phyloP scores from a whole-genome alignment of 441 rosid species.

The Flueggea neowawraea region DNA sequence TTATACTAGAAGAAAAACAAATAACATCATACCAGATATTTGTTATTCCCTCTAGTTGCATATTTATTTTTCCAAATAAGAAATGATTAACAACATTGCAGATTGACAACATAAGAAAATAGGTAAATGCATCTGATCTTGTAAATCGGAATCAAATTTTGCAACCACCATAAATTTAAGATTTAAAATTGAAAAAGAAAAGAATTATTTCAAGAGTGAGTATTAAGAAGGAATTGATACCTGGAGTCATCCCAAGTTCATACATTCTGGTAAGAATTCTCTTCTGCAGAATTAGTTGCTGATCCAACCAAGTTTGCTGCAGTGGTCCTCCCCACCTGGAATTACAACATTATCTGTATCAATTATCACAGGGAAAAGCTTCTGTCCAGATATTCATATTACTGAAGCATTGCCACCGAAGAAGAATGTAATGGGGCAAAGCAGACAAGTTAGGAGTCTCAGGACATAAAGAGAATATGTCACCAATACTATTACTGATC shows the following conservation, averaged over 20 bases:
- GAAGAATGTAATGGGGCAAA: too few species aligned
- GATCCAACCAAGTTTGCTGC: conserved; percentile 65
- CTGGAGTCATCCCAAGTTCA: conserved; percentile 83
- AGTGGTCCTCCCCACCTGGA: conserved; percentile 81
- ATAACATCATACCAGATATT: background rate
- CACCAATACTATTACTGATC: too few species aligned
- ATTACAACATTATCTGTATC: background rate
- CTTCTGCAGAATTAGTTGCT: conserved; percentile 58
- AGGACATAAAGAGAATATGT: too few species aligned
- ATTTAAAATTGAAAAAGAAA: conserved; percentile 4
- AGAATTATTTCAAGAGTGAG: background rate
- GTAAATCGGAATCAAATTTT: background rate
- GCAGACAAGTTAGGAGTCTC: too few species aligned
- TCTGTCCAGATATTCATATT: conserved; percentile 7
- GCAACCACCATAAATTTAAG: too few species aligned
- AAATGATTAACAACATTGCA: background rate
- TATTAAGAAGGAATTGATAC: too few species aligned
- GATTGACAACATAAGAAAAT: background rate
- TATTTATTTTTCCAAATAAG: background rate
- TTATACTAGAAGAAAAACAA: background rate
- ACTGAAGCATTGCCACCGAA: background rate
- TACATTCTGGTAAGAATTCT: conserved; percentile 61
- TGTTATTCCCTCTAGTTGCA: background rate
- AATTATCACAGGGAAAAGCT: conserved; percentile 1
- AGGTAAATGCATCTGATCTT: background rate